Evolutionary conservation across 23 red algal genomes (phyloP), one percentile per base, ranked within the genome.

Genomic region (Cyanidium caldarium): DNA sequence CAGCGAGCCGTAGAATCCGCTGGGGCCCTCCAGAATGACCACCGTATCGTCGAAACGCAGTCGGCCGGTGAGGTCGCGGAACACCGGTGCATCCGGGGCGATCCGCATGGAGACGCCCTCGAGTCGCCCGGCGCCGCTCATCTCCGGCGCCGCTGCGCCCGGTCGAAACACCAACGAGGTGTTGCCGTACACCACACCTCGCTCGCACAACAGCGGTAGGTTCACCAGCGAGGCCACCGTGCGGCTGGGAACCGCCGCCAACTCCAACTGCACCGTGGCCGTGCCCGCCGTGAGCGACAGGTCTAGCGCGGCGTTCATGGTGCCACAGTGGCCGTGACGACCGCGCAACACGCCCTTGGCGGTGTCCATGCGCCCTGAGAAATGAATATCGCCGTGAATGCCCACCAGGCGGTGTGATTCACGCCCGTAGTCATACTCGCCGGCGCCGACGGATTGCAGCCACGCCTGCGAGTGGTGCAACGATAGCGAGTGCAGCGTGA

Each of bases 11-110:
- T 78, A 68, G 17, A 77, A 42, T 1, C 80, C 86, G 0, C 33
- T 71, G 0, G 86, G 79, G 41, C 79, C 80, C 35, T 91, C 86
- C 10, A 91, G 57, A 37, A 91, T 78, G 40, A 91, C 42, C 3
- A 70, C 45, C 65, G 72, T 79, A 25, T 77, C 80, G 40, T 83
- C 79, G 35, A 91, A 91, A 12, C 86, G 72, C 1, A 91, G 42
- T 37, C 72, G 77, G 33, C 86, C 86, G 15, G 73, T 67, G 40
- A 83, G 65, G 16, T 33, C 68, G 15, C 58, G 44, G 45, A 91
- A 80, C 45, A 56, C 70, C 1, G 86, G 86, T 17, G 76, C 79
- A 33, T 82, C 79, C 14, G 73, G 86, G 46, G 81, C 86, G 67
- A 91, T 78, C 17, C 79, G 74, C 35, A 91, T 20, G 12, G 66